Conservation (phyloP, 371 early-diverging fungal genomes). For the Parasitella parasitica region DNA sequence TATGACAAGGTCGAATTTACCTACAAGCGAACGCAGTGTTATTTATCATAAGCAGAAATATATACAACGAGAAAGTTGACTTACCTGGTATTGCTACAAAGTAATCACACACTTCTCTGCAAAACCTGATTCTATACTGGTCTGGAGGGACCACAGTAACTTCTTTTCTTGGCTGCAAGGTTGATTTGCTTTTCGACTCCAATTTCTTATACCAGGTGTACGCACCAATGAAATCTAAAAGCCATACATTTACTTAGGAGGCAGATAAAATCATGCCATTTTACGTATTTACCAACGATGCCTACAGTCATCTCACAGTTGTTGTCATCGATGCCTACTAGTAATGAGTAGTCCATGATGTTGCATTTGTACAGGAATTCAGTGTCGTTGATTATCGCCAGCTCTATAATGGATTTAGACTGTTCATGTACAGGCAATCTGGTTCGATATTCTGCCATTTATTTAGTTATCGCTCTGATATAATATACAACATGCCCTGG, state of each 20-base stretch:
- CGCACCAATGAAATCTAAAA: conserved; percentile 86
- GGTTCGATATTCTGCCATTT: conserved; percentile 31
- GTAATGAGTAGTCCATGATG: conserved; percentile 93
- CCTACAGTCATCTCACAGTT: conserved; percentile 85
- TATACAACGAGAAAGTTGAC: background rate
- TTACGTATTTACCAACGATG: conserved; percentile 62
- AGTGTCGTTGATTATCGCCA: conserved; percentile 81
- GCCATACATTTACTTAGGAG: background rate
- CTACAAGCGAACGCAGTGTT: conserved; percentile 9
- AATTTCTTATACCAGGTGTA: conserved; percentile 95
- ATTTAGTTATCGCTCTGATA: too few relatives aligned
- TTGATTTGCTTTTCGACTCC: conserved; percentile 90
- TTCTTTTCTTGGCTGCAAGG: conserved; percentile 69
- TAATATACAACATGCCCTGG: too few relatives aligned
- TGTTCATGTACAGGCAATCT: conserved; percentile 60
- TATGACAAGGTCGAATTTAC: conserved; percentile 31
- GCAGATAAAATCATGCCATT: conserved; percentile 8
- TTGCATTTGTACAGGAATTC: conserved; percentile 81
- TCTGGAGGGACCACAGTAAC: conserved; percentile 91
- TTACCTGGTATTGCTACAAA: conserved; percentile 78
- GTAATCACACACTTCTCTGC: conserved; percentile 82
- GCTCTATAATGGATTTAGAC: conserved; percentile 74
- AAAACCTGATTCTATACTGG: conserved; percentile 85
- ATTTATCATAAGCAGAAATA: background rate
- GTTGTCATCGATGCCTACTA: conserved; percentile 84